Evolutionary conservation across 139 green algal genomes (phyloP), one percentile per base, ranked within the genome.

Genomic region (Yamagishiella unicocca): DNA sequence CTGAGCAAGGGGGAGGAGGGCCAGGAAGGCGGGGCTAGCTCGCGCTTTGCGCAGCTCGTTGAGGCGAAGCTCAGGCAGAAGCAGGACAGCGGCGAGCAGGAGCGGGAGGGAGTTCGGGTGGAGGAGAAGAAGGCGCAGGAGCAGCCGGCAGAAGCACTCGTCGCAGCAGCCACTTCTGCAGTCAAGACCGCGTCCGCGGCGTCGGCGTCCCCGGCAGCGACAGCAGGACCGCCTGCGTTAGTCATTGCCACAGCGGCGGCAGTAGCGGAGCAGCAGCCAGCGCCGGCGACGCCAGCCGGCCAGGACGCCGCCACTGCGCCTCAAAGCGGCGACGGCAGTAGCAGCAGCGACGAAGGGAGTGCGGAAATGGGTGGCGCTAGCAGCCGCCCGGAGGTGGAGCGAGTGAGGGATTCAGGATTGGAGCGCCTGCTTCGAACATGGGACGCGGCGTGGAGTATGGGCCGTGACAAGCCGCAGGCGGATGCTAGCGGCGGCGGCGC

Each of bases 401-500:
- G 19, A 25, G 25, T 45, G 2, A 71, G 17, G 19, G 66, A 80
- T 45, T 29, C 43, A 37, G 50, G 1, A 1, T n/a, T 87, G 25
- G 82, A 87, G 3, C 46, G 45, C 0, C 25, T 87, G 35, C 4
- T 87, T 0, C 50, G 25, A 24, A 67, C 12, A 12, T 87, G 82
- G 82, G 82, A 87, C 5, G 50, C 29, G 35, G 43, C 62, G 4
- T 87, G 82, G 82, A 71, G 67, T 37, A 40, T 72, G 82, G 50
- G 67, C 25, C 40, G 70, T 21, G 43, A 24, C 45, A 80, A 55
- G 70, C 38, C 14, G 40, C 40, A 24, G 2, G 2, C 73, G n/a
- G 46, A 10, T 27, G 46, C 45, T 27, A 8, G 12, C 27, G 55
- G 14, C 12, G 8, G 27, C 21, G 12, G 21, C 5, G 55, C 55